These are phyloP conservation scores for Clavispora carvajalis DNA, from an alignment of 805 yeast species.

Conservation along the genomic window DNA sequence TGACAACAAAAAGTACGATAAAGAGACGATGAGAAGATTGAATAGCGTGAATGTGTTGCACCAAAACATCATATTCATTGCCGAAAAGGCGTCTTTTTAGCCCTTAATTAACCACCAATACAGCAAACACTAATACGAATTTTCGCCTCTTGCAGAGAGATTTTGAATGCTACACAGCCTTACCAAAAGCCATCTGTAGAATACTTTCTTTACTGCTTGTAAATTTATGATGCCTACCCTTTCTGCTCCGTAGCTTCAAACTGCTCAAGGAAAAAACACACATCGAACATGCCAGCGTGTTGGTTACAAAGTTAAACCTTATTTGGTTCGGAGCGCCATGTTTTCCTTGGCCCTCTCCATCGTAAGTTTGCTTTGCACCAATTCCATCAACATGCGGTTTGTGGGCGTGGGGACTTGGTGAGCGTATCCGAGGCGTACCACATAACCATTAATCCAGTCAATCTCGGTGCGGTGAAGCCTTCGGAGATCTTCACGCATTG, in stretches of 20 bases:
- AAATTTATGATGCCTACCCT: too few species aligned
- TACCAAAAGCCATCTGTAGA: too few species aligned
- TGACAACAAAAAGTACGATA: slow-evolving; percentile 13
- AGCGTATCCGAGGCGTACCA: slow-evolving; percentile 50
- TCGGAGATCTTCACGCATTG: slow-evolving; percentile 67
- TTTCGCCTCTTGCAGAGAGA: too few species aligned
- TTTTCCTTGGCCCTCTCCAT: slow-evolving; percentile 28
- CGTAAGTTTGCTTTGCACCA: slow-evolving; percentile 39
- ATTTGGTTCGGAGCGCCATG: slow-evolving; percentile 1
- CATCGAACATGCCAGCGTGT: too few species aligned
- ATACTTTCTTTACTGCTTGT: too few species aligned
- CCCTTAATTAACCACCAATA: too few species aligned
- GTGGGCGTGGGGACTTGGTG: slow-evolving; percentile 40
- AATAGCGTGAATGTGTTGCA: slow-evolving; percentile 21
- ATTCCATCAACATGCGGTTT: slow-evolving; percentile 40
- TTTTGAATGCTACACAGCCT: too few species aligned
- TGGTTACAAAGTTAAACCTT: too few species aligned
- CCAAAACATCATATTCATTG: slow-evolving; percentile 22
- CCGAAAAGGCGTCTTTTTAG: slow-evolving; percentile 7
- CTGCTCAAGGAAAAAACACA: too few species aligned
- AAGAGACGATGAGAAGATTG: slow-evolving; percentile 13
- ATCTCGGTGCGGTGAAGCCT: slow-evolving; percentile 64
- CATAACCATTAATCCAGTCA: slow-evolving; percentile 78
- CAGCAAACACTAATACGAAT: too few species aligned
- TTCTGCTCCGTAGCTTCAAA: too few species aligned